A percentile compares a stretch with the other conserved stretches of the same genome.
Conservation (phyloP, 495 filamentous ascomycete species). For the Hypoxylon lenormandii region DNA sequence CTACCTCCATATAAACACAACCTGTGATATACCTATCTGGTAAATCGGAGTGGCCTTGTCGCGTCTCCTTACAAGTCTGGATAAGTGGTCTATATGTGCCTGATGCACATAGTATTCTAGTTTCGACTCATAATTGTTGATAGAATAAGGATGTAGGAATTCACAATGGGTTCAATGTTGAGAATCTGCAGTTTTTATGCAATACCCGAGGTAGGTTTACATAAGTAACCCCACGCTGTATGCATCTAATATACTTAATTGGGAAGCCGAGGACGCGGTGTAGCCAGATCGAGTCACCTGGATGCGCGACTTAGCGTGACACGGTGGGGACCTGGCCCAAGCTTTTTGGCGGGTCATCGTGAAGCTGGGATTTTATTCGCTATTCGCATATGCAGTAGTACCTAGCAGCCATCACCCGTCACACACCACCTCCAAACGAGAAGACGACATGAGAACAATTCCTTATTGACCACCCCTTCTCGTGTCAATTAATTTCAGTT, state of each 20-base stretch:
- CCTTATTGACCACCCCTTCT: conserved; percentile 21
- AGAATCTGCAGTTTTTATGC: too few relatives aligned
- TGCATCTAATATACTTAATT: too few relatives aligned
- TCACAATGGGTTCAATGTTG: too few relatives aligned
- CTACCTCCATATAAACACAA: too few relatives aligned
- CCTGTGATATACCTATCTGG: neutral
- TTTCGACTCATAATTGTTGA: too few relatives aligned
- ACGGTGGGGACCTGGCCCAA: conserved; percentile 21
- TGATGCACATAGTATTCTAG: too few relatives aligned
- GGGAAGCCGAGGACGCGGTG: too few relatives aligned
- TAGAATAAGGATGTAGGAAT: too few relatives aligned
- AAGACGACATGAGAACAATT: conserved; percentile 16
- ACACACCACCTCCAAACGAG: conserved; percentile 1
- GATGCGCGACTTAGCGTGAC: conserved; percentile 26
- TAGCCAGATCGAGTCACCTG: conserved; percentile 36
- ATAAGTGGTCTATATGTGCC: too few relatives aligned
- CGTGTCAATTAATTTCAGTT: conserved; percentile 46
- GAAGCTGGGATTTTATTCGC: conserved; percentile 9
- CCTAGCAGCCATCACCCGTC: neutral
- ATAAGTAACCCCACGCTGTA: neutral
- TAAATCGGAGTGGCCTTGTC: too few relatives aligned
- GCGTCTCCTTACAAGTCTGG: too few relatives aligned
- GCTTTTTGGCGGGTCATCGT: conserved; percentile 33
- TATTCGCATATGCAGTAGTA: neutral
- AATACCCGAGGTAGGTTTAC: too few relatives aligned